These are phyloP conservation scores for Solanum tarapatanum DNA, from an alignment of 257 asterid genomes.

Conservation along the genomic window DNA sequence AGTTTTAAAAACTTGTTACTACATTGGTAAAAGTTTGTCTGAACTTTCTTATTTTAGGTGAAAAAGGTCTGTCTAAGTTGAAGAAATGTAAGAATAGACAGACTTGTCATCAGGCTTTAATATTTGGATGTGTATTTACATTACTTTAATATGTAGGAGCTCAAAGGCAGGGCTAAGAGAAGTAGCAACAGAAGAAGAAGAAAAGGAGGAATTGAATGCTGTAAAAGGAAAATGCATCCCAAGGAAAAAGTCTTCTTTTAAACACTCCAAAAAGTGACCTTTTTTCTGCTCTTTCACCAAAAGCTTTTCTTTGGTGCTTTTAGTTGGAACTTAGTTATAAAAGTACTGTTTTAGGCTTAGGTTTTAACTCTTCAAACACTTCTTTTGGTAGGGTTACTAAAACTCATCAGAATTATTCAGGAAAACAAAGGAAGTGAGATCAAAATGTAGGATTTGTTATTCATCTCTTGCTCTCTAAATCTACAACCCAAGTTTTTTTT, in stretches of 20 bases:
- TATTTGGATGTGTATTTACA: not conserved
- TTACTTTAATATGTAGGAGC: conserved; percentile 27
- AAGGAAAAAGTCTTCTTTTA: conserved; percentile 42
- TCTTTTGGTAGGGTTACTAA: not conserved
- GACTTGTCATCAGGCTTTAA: not conserved
- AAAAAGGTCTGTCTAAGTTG: not conserved
- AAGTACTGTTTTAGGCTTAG: not conserved
- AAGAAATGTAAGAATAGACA: not conserved
- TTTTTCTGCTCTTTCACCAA: not conserved
- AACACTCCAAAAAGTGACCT: conserved; percentile 35
- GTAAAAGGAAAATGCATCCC: conserved; percentile 72
- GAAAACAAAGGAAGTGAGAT: not conserved
- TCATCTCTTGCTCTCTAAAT: not conserved
- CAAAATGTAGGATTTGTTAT: not conserved
- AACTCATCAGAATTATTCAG: not conserved
- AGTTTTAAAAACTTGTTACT: not conserved
- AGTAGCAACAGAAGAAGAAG: conserved; percentile 3
- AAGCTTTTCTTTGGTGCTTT: not conserved
- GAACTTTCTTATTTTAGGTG: not conserved
- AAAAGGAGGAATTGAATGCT: conserved; percentile 20
- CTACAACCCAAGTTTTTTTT: too few relatives aligned
- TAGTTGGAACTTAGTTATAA: not conserved
- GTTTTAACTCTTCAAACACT: not conserved
- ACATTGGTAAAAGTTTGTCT: not conserved
- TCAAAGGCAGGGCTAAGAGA: conserved; percentile 28